Percentiles rank a stretch among this genome's conserved stretches.
These are phyloP conservation scores for Gardenia jasminoides DNA, from an alignment of 257 asterid genomes.

Conservation along the genomic window DNA sequence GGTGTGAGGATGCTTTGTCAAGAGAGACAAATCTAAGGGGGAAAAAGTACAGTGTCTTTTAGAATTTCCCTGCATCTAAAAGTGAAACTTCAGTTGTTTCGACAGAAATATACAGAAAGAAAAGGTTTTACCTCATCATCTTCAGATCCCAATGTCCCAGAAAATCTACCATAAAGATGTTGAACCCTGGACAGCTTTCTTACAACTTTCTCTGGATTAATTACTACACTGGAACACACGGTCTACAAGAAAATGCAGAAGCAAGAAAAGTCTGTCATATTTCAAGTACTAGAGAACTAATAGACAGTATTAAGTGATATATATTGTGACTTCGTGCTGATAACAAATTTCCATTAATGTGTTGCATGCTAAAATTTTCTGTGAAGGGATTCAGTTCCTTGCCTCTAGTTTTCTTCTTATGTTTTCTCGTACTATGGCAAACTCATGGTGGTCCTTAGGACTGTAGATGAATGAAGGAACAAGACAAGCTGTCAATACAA, in stretches of 20 bases:
- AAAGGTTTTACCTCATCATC: conserved; percentile 71
- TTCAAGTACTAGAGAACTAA: not conserved
- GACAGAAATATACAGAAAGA: not conserved
- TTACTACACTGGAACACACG: conserved; percentile 54
- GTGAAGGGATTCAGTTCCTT: conserved; percentile 32
- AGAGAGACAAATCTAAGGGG: not conserved
- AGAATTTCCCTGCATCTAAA: not conserved
- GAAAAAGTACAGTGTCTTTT: not conserved
- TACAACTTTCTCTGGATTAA: conserved; percentile 78
- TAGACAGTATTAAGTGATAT: not conserved
- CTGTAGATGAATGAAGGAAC: conserved; percentile 40
- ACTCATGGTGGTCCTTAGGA: conserved; percentile 86
- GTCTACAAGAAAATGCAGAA: conserved; percentile 37
- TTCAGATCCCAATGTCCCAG: conserved; percentile 62
- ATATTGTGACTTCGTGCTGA: not conserved
- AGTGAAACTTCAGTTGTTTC: not conserved
- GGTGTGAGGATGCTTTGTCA: not conserved
- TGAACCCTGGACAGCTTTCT: conserved; percentile 83
- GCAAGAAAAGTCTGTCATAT: conserved; percentile 1
- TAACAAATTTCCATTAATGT: not conserved
- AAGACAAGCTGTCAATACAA: not conserved
- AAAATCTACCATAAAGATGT: conserved; percentile 86
- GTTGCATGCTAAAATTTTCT: not conserved
- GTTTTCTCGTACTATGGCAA: conserved; percentile 80
- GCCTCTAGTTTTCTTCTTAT: conserved; percentile 77